A percentile compares a stretch with the other conserved stretches of the same genome.
Evolutionary conservation across 306 rosid genomes (phyloP).

Genomic region (Castanea mollissima): DNA sequence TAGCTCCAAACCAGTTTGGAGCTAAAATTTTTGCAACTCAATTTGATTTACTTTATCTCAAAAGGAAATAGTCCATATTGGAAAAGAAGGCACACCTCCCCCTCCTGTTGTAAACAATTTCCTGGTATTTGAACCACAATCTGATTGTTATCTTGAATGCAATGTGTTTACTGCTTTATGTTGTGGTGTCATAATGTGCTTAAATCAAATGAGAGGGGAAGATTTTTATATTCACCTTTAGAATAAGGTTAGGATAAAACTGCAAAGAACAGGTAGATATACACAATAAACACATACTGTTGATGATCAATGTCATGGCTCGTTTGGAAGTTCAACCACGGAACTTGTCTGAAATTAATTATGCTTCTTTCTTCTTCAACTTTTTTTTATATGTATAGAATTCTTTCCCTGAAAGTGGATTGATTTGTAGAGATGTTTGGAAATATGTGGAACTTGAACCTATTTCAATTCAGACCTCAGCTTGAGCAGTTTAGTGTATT

Average conservation of each 20-base stretch:
- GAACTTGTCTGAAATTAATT: not conserved
- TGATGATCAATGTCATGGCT: not conserved
- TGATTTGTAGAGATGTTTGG: not conserved
- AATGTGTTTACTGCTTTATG: not conserved
- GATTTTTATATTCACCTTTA: no score
- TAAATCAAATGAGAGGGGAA: no score
- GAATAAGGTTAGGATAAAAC: no score
- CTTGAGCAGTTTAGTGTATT: not conserved
- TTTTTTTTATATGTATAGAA: not conserved
- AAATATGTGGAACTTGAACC: not conserved
- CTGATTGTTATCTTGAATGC: not conserved
- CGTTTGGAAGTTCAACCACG: not conserved
- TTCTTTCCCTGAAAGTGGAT: not conserved
- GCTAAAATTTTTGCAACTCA: no score
- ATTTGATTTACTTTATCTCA: not conserved
- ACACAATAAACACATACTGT: not conserved
- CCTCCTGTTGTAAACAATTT: not conserved
- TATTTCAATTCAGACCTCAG: not conserved
- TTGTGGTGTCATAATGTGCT: no score
- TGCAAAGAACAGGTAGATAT: not conserved
- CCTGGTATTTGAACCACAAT: not conserved
- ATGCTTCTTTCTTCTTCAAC: not conserved
- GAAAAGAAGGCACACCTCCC: not conserved
- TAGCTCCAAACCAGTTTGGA: no score
- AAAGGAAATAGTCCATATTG: not conserved